Evolutionary conservation across 306 rosid species (phyloP), one percentile per base, ranked within the genome.

Genomic region (Prunus mume): DNA sequence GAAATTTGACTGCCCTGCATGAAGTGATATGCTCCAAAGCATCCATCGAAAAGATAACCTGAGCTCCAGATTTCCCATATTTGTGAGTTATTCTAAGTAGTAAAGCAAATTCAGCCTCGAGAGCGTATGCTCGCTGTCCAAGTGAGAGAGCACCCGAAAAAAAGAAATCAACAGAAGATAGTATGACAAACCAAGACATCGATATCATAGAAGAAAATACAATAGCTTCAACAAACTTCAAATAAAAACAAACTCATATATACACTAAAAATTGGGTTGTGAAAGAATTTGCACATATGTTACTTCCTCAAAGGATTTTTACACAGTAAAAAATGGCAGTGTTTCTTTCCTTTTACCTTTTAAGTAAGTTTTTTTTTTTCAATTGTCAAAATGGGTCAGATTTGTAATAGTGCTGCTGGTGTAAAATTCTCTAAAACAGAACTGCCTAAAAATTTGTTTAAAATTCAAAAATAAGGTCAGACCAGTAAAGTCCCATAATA

Each of bases 61-160:
- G 96, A 55, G 96, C 96, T 78, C 98, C 98, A 77, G 91, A 86
- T 80, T 95, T 95, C 74, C 98, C 96, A 73, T 95, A 95, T 63
- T 86, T 89, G 88, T 95, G 89, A 81, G 96, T 90, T 62, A 95
- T 85, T 82, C 97, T 85, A 57, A 92, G 82, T 56, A 95, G 81
- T 73, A 92, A 83, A 82, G 93, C 93, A 46, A 95, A 93, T 68
- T 92, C 96, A 75, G 96, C 96, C 85, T 90, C 98, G 25, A 95
- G 90, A 4, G 96, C 85, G 79, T 89, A 91, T 46, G 93, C 91
- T 79, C 93, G 90, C 87, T 92, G 34, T 30, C 5, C 34, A 30
- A 30, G 32, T 0, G 32, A 30, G 3, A 8, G 50, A 22, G 12
- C n/a, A 14, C 15, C 62, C 14, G 34, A 34, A 45, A 28, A 28